Evolutionary conservation across 1,139 yeast genomes (phyloP).

Genomic region (Debaryomycetaceae sp.): DNA sequence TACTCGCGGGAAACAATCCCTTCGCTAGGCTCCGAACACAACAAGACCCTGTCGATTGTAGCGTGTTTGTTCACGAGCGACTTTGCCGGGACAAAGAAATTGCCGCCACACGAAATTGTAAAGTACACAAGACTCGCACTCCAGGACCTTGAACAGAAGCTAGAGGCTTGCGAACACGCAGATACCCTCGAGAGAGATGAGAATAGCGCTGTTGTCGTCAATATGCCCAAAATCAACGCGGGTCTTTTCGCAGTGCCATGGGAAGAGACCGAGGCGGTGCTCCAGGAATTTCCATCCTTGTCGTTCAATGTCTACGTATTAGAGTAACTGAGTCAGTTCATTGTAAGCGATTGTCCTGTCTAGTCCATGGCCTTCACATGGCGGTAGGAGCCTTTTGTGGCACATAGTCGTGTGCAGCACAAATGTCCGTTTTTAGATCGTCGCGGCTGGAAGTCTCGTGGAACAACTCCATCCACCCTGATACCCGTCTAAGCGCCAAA

Average conservation of each 20-base stretch:
- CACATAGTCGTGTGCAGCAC: neutral
- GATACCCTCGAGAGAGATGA: constrained; percentile 4
- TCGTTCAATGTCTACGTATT: constrained; percentile 34
- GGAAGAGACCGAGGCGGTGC: constrained; percentile 48
- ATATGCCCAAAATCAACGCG: constrained; percentile 72
- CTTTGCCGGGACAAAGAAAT: constrained; percentile 17
- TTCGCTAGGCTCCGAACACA: constrained; percentile 3
- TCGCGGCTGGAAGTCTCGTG: no score
- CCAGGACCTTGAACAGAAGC: constrained; percentile 30
- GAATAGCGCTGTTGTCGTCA: constrained; percentile 16
- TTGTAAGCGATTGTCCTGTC: neutral
- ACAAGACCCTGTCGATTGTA: constrained; percentile 22
- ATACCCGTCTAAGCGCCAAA: no score
- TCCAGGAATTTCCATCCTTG: constrained; percentile 17
- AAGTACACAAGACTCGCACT: constrained; percentile 38
- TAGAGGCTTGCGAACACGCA: constrained; percentile 11
- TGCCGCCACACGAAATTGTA: constrained; percentile 28
- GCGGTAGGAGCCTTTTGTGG: neutral
- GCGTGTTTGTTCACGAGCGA: constrained; percentile 68
- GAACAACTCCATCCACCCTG: neutral
- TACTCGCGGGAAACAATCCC: constrained; percentile 19
- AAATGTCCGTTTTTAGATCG: no score
- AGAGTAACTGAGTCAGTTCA: constrained; percentile 1
- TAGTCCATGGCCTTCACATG: neutral
- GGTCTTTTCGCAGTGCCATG: constrained; percentile 77